A percentile compares a stretch with the other conserved stretches of the same genome.
Evolutionary conservation across 2,329 filamentous ascomycete species (phyloP).

Genomic region (Exophiala spinifera): DNA sequence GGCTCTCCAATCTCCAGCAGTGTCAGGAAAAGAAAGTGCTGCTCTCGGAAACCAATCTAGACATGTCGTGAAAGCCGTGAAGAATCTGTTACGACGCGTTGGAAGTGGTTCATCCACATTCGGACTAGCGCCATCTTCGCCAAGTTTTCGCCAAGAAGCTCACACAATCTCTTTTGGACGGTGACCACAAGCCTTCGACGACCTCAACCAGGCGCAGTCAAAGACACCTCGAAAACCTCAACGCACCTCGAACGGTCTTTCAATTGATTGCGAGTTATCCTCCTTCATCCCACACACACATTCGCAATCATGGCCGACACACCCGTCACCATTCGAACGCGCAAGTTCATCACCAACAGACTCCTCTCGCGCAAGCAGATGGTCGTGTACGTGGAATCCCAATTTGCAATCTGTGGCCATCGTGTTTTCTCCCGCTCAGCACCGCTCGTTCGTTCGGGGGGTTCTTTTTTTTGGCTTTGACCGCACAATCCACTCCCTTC

Average conservation of each 20-base stretch:
- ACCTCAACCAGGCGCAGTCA: slow-evolving; percentile 5
- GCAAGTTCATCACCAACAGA: slow-evolving; percentile 99
- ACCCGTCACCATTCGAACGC: slow-evolving; percentile 84
- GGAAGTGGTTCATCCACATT: not conserved
- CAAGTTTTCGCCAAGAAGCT: slow-evolving; percentile 25
- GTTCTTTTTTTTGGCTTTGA: too few species aligned
- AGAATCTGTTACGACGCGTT: too few species aligned
- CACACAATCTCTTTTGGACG: slow-evolving; percentile 14
- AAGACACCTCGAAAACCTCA: slow-evolving; percentile 1
- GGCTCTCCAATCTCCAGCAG: too few species aligned
- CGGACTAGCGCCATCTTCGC: slow-evolving; percentile 6
- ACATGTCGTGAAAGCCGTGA: too few species aligned
- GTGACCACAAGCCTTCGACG: slow-evolving; percentile 4
- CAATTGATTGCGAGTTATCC: slow-evolving; percentile 17
- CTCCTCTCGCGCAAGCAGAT: slow-evolving; percentile 99
- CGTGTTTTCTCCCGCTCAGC: not conserved
- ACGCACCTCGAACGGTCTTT: slow-evolving; percentile 1
- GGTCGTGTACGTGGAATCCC: slow-evolving; percentile 75
- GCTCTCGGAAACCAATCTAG: too few species aligned
- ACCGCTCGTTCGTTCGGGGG: too few species aligned
- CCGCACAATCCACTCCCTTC: too few species aligned
- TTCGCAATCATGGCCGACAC: slow-evolving; percentile 77
- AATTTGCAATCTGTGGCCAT: too few species aligned
- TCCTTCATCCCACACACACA: slow-evolving; percentile 4
- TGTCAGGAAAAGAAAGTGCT: not conserved